Percentiles rank a stretch among this genome's conserved stretches.
Conservation (phyloP, 2,329 filamentous ascomycete genomes). For the Neobulgaria alba region DNA sequence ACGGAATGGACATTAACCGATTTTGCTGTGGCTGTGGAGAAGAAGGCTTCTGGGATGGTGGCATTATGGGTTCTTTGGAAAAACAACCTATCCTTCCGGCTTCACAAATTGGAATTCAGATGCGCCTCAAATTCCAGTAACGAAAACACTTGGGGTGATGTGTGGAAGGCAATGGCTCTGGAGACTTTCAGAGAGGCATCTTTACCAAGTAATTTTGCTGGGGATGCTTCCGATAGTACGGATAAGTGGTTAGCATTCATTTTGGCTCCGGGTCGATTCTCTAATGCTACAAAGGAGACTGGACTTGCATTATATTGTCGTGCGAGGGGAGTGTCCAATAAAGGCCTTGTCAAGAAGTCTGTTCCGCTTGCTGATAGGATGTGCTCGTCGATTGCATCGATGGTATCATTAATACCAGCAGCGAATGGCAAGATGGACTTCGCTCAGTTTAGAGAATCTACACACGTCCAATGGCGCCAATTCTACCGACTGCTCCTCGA, state of each 20-base stretch:
- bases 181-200: conserved; percentile 46
- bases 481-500: conserved; percentile 83
- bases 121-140: conserved; percentile 23
- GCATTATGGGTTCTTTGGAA: conserved; percentile 75
- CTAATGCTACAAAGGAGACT: conserved; percentile 70
- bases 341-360: conserved; percentile 36
- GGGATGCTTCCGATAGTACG: conserved; percentile 60
- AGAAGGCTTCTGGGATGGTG: conserved; percentile 44
- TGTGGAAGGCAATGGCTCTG: conserved; percentile 62
- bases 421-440: conserved; percentile 63
- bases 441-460: conserved; percentile 62
- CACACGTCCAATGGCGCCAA: conserved; percentile 78
- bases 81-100: conserved; percentile 69
- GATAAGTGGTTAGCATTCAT: conserved; percentile 85
- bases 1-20: conserved; percentile 75
- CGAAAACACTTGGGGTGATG: conserved; percentile 46
- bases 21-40: conserved; percentile 52
- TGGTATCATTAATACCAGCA: conserved; percentile 54
- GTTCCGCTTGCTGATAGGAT: conserved; percentile 67
- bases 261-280: conserved; percentile 75
- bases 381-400: conserved; percentile 61
- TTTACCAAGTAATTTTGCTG: conserved; percentile 49
- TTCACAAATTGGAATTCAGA: conserved; percentile 66
- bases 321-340: conserved; percentile 37
- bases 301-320: conserved; percentile 75